Evolutionary conservation across 768 basidiomycete genomes (phyloP).

Genomic region (Collybia sordida): DNA sequence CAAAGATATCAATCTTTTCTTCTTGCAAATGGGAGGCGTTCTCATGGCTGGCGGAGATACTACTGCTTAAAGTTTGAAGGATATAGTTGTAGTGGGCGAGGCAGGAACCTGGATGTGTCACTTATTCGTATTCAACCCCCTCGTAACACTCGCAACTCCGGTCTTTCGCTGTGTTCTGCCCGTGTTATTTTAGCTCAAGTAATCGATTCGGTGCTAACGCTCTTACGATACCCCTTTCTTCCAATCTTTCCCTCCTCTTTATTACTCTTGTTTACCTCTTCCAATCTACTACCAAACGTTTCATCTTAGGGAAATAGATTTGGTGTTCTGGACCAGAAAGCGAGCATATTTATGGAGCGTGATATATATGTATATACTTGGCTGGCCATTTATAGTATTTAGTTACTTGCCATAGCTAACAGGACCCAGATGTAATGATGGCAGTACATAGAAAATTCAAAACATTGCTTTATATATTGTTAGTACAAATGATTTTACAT

Average conservation of each 20-base stretch:
- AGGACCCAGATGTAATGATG: too few species aligned
- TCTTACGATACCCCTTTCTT: constrained; percentile 4
- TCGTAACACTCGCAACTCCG: too few species aligned
- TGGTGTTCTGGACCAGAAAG: too few species aligned
- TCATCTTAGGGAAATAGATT: too few species aligned
- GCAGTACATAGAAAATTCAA: too few species aligned
- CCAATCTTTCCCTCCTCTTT: constrained; percentile 8
- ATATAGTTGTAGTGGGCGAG: neutral
- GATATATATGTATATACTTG: too few species aligned
- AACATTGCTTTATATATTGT: too few species aligned
- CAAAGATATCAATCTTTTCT: neutral
- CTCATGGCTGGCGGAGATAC: neutral
- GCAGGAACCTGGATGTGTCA: neutral
- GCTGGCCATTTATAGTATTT: too few species aligned
- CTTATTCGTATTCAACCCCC: neutral
- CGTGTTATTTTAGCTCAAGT: constrained; percentile 1
- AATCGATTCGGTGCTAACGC: constrained; percentile 2
- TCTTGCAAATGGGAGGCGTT: constrained; percentile 1
- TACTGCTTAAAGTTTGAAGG: neutral
- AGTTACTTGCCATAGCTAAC: too few species aligned
- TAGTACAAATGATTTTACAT: too few species aligned
- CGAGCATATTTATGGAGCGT: too few species aligned
- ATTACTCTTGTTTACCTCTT: neutral
- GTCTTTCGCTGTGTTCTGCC: neutral
- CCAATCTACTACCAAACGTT: too few species aligned